phyloP scores from a whole-genome alignment of 148 eudicot genomes.

The Limonium bicolor region DNA sequence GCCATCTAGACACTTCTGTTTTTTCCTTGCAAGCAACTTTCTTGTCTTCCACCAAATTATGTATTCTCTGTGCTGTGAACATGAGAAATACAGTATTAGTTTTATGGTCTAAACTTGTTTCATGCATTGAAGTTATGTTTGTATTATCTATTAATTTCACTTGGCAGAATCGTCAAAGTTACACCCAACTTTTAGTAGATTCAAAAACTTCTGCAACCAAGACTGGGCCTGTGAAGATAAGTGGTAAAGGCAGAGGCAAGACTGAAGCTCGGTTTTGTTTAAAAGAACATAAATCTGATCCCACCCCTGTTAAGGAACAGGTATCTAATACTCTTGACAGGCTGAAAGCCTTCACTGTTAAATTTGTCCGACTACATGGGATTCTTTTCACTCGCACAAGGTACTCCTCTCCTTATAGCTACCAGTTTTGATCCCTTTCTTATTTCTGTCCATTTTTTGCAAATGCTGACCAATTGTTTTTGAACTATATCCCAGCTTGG shows the following conservation, averaged over 20 bases:
- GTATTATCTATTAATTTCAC: too few species aligned
- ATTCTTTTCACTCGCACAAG: constrained; percentile 93
- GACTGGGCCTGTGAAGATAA: constrained; percentile 20
- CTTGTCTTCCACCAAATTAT: too few species aligned
- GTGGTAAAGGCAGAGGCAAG: constrained; percentile 60
- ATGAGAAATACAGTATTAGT: too few species aligned
- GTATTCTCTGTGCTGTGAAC: too few species aligned
- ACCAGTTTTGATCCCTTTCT: not conserved
- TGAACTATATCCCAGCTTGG: constrained; percentile 50
- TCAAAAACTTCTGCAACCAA: constrained; percentile 31
- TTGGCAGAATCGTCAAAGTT: constrained; percentile 87
- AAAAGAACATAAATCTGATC: constrained; percentile 38
- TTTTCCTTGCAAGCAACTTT: not conserved
- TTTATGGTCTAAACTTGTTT: too few species aligned
- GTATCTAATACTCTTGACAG: constrained; percentile 23
- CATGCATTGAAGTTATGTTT: too few species aligned
- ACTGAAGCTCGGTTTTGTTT: constrained; percentile 31
- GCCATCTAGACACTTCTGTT: too few species aligned
- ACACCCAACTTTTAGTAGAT: constrained; percentile 43
- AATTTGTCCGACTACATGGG: constrained; percentile 80
- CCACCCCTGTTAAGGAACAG: constrained; percentile 36
- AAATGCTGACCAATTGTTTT: constrained; percentile 1
- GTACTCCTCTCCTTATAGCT: constrained; percentile 23
- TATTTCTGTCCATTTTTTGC: not conserved
- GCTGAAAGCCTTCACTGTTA: constrained; percentile 41